A percentile compares a stretch with the other conserved stretches of the same genome.
Conservation (phyloP, 345 rosid genomes). For the Microcos paniculata region DNA sequence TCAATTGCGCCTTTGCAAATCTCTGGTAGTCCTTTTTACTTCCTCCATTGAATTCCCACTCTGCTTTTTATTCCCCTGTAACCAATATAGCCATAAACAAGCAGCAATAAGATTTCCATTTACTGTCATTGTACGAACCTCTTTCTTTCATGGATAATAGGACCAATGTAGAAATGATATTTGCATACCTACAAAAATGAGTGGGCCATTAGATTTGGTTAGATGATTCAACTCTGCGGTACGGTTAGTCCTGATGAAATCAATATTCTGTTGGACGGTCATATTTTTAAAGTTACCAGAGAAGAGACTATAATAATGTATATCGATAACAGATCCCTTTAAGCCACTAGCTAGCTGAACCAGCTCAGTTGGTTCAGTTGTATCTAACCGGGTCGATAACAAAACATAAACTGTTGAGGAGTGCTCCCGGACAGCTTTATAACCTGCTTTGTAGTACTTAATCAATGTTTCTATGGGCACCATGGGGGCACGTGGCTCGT, state of each 20-base stretch:
- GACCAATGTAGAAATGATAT: not conserved
- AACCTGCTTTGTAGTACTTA: conserved; percentile 49
- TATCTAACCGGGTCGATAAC: conserved; percentile 44
- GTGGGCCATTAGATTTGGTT: conserved; percentile 51
- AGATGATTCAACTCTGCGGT: conserved; percentile 29
- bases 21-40: conserved; percentile 45
- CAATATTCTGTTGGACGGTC: conserved; percentile 52
- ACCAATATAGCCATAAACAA: too few species aligned
- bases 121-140: too few species aligned
- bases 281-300: not conserved
- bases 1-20: conserved; percentile 43
- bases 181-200: conserved; percentile 48
- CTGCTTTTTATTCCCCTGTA: conserved; percentile 65
- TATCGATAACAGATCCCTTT: conserved; percentile 21
- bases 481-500: conserved; percentile 53
- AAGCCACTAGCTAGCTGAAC: conserved; percentile 41
- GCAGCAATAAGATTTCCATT: too few species aligned
- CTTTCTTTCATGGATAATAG: not conserved
- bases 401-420: conserved; percentile 18
- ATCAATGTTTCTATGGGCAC: conserved; percentile 28
- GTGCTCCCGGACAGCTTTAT: conserved; percentile 44
- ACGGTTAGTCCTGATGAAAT: conserved; percentile 39
- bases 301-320: not conserved
- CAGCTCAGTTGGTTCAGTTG: conserved; percentile 42
- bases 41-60: conserved; percentile 48